Conservation (phyloP, 2,329 filamentous ascomycete species). For the Tricladium varicosporioides region DNA sequence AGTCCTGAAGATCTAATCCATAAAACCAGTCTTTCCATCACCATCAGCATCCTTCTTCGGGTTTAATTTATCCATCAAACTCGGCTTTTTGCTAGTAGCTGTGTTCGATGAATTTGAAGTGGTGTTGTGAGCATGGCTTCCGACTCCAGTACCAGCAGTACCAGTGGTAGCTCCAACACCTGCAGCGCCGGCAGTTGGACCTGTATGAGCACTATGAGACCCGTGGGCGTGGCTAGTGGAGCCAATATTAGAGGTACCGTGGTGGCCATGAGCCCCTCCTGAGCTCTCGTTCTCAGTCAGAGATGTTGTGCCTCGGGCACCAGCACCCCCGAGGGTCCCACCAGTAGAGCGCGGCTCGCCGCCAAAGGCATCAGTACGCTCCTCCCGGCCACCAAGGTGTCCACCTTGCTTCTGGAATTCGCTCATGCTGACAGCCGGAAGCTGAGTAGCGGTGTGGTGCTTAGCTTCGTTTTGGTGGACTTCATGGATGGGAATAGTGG, state of each 20-base stretch:
- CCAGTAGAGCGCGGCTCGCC: slow-evolving; percentile 56
- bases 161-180: background rate
- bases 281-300: slow-evolving; percentile 27
- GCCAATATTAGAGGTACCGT: background rate
- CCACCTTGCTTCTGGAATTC: slow-evolving; percentile 60
- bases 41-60: slow-evolving; percentile 50
- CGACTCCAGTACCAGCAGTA: slow-evolving; percentile 1
- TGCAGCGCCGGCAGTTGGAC: slow-evolving; percentile 6
- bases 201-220: background rate
- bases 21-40: slow-evolving; percentile 54
- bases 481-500: slow-evolving; percentile 70
- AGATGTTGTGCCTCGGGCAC: slow-evolving; percentile 28
- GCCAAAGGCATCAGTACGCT: slow-evolving; percentile 57
- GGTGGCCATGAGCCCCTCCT: slow-evolving; percentile 3
- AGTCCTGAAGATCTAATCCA: slow-evolving; percentile 39
- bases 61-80: slow-evolving; percentile 52
- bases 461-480: slow-evolving; percentile 65
- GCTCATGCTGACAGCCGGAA: slow-evolving; percentile 61
- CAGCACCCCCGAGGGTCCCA: slow-evolving; percentile 28
- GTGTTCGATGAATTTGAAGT: slow-evolving; percentile 7
- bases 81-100: slow-evolving; percentile 41
- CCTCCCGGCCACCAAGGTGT: slow-evolving; percentile 50
- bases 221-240: background rate
- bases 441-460: slow-evolving; percentile 61
- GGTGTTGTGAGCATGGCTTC: slow-evolving; percentile 1